These are phyloP conservation scores for Kodamaea laetipori DNA, from an alignment of 805 yeast species.

Conservation along the genomic window DNA sequence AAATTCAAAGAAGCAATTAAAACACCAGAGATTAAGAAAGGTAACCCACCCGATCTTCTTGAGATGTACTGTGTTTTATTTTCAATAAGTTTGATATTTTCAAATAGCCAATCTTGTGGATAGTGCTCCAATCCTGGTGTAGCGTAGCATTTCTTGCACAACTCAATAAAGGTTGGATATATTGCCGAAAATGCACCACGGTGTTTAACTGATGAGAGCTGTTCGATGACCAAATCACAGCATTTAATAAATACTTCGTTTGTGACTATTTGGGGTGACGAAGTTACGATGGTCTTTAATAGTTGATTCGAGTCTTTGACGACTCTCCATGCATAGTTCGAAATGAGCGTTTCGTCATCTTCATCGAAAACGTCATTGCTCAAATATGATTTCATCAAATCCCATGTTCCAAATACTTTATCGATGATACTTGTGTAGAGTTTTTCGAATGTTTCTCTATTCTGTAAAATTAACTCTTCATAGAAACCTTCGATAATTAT, in stretches of 20 bases:
- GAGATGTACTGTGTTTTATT: conserved; percentile 70
- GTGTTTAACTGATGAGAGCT: conserved; percentile 75
- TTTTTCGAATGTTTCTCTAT: neutral
- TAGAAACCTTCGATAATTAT: conserved; percentile 4
- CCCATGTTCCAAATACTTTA: conserved; percentile 44
- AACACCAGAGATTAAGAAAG: conserved; percentile 74
- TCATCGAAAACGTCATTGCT: conserved; percentile 55
- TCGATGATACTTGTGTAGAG: conserved; percentile 20
- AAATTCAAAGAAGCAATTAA: conserved; percentile 47
- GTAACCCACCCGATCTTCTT: conserved; percentile 91
- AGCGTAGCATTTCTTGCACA: conserved; percentile 58
- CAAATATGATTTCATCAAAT: conserved; percentile 47
- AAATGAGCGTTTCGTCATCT: conserved; percentile 47
- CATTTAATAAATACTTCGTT: conserved; percentile 30
- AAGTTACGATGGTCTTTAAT: conserved; percentile 45
- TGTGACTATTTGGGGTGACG: neutral
- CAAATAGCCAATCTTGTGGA: conserved; percentile 60
- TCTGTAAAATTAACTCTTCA: neutral
- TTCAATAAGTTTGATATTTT: conserved; percentile 54
- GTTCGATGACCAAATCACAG: conserved; percentile 62
- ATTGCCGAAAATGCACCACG: conserved; percentile 92
- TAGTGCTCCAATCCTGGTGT: conserved; percentile 31
- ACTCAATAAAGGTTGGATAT: conserved; percentile 72
- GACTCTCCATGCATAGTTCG: conserved; percentile 80
- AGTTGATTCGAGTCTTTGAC: conserved; percentile 72